Evolutionary conservation across 2,329 filamentous ascomycete species (phyloP).

Genomic region (Alternaria sp.): DNA sequence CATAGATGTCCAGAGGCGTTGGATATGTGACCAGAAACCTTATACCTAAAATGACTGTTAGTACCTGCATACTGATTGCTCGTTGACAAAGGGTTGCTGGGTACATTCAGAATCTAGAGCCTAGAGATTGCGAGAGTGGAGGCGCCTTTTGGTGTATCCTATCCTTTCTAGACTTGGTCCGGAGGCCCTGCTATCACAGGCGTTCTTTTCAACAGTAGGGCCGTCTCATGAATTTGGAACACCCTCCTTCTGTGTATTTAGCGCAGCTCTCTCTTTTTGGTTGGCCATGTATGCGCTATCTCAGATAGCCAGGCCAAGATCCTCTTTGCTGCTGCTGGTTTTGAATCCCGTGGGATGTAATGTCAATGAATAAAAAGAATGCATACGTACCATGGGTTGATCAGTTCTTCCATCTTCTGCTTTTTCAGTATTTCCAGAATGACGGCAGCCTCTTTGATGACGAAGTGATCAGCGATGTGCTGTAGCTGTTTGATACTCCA

Average conservation of each 20-base stretch:
- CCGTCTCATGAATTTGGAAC: neutral
- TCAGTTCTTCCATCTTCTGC: neutral
- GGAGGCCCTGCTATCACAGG: neutral
- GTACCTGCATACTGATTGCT: neutral
- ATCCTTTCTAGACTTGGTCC: neutral
- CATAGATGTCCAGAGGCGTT: neutral
- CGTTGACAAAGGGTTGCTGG: neutral
- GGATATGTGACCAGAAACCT: neutral
- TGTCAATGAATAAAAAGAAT: neutral
- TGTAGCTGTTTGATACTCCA: conserved; percentile 12
- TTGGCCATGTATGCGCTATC: neutral
- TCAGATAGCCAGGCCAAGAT: neutral
- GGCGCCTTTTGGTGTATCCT: neutral
- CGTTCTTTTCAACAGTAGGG: neutral
- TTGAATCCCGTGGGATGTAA: neutral
- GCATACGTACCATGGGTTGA: conserved; percentile 16
- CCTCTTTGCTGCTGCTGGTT: neutral
- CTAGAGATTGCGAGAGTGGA: neutral
- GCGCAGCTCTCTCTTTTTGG: neutral
- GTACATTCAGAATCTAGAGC: neutral
- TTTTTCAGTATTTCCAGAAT: conserved; percentile 16
- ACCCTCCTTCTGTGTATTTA: neutral
- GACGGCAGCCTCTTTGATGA: conserved; percentile 24
- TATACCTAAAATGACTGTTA: neutral
- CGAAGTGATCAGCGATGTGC: conserved; percentile 28